A percentile compares a stretch with the other conserved stretches of the same genome.
These are phyloP conservation scores for Ogataea populi-albae DNA, from an alignment of 805 yeast genomes.

Conservation along the genomic window DNA sequence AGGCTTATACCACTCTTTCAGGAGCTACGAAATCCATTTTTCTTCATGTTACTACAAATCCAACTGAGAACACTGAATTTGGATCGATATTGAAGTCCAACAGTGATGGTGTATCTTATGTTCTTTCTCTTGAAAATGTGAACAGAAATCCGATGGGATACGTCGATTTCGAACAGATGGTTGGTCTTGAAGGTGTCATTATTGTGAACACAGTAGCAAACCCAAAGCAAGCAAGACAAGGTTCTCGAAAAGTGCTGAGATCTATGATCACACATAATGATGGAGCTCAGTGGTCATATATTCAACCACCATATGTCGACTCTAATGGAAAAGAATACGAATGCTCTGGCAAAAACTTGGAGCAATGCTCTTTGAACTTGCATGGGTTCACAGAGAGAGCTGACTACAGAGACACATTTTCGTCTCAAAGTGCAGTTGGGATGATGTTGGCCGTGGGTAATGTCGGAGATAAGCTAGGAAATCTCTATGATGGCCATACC, in stretches of 20 bases:
- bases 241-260: slow-evolving; percentile 54
- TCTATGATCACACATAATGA: slow-evolving; percentile 80
- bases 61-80: slow-evolving; percentile 50
- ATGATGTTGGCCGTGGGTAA: slow-evolving; percentile 82
- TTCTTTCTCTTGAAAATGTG: slow-evolving; percentile 59
- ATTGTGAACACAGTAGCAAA: slow-evolving; percentile 67
- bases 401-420: slow-evolving; percentile 76
- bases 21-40: slow-evolving; percentile 66
- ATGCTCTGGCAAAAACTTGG: slow-evolving; percentile 49
- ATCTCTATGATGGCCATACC: slow-evolving; percentile 43
- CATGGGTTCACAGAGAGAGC: slow-evolving; percentile 85
- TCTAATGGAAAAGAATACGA: slow-evolving; percentile 52
- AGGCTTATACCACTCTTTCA: slow-evolving; percentile 74
- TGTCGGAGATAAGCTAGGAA: slow-evolving; percentile 64
- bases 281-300: slow-evolving; percentile 77
- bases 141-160: slow-evolving; percentile 70
- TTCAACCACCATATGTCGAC: slow-evolving; percentile 66
- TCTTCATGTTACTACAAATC: slow-evolving; percentile 71
- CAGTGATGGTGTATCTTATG: slow-evolving; percentile 83
- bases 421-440: slow-evolving; percentile 85
- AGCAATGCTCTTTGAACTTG: slow-evolving; percentile 71
- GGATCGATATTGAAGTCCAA: slow-evolving; percentile 83
- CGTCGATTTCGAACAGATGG: slow-evolving; percentile 83
- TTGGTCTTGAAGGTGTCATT: slow-evolving; percentile 82
- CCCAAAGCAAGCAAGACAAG: slow-evolving; percentile 40